Evolutionary conservation across 768 basidiomycete species (phyloP).

Genomic region (Galerina marginata): DNA sequence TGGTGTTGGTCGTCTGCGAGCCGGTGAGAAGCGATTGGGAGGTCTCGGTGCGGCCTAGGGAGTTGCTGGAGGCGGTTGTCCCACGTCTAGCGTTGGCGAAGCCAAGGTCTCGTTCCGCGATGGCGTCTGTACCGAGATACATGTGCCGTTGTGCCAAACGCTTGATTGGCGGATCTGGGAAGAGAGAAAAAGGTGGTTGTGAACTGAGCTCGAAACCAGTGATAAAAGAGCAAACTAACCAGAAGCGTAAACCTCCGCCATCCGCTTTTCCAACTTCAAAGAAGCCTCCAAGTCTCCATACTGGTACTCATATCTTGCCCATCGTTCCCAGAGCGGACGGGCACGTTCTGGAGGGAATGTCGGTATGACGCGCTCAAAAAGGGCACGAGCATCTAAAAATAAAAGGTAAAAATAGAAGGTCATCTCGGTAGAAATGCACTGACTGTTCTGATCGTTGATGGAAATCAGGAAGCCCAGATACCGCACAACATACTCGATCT

Average conservation of each 20-base stretch:
- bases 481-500: constrained; percentile 84
- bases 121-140: constrained; percentile 85
- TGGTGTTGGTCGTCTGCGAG: constrained; percentile 18
- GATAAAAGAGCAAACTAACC: constrained; percentile 52
- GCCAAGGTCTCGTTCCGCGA: constrained; percentile 88
- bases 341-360: constrained; percentile 81
- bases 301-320: constrained; percentile 95
- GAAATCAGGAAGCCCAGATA: constrained; percentile 94
- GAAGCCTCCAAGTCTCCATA: constrained; percentile 91
- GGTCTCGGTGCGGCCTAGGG: constrained; percentile 41
- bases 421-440: constrained; percentile 30
- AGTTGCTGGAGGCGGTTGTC: constrained; percentile 16
- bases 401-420: not conserved
- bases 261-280: constrained; percentile 87
- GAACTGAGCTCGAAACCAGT: not conserved
- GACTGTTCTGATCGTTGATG: constrained; percentile 95
- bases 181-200: not conserved
- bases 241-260: constrained; percentile 85
- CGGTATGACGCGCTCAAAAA: constrained; percentile 89
- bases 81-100: constrained; percentile 60
- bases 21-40: constrained; percentile 33
- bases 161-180: constrained; percentile 85
- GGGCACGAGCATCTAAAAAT: constrained; percentile 84
- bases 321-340: constrained; percentile 91
- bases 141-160: constrained; percentile 87